Evolutionary conservation across 495 filamentous ascomycete genomes (phyloP).

Genomic region (Xylaria longipes): DNA sequence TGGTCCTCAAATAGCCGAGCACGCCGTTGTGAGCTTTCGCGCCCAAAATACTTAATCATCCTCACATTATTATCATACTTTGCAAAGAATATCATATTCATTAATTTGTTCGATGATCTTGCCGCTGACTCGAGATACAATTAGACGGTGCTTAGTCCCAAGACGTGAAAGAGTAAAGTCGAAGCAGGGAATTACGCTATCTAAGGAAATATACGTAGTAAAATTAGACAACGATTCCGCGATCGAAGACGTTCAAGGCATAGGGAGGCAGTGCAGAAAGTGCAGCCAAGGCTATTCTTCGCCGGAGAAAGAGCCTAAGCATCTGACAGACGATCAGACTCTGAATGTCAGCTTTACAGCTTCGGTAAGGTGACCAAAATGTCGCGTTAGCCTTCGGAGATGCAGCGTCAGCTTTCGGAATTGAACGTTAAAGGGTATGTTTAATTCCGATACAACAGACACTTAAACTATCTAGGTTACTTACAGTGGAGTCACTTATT

Average conservation of each 20-base stretch:
- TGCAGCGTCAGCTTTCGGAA: neutral
- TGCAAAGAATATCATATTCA: neutral
- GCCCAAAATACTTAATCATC: neutral
- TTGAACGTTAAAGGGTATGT: neutral
- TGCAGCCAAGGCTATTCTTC: neutral
- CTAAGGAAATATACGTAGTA: neutral
- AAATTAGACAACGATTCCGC: neutral
- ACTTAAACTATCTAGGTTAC: no score
- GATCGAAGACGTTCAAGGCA: neutral
- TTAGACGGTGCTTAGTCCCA: conserved; percentile 5
- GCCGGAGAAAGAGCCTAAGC: neutral
- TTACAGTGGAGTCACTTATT: neutral
- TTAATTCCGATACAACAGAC: neutral
- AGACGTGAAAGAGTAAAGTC: neutral
- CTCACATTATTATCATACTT: neutral
- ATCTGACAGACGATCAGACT: neutral
- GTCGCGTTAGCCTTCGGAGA: neutral
- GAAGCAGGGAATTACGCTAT: neutral
- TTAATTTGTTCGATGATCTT: neutral
- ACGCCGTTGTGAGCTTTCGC: neutral
- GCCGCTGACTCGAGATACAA: neutral
- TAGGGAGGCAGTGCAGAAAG: neutral
- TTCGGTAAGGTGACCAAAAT: neutral
- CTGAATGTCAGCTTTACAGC: neutral
- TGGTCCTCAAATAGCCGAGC: neutral